phyloP scores from a whole-genome alignment of 139 green algal species.

The Pseudopediastrum boryanum region DNA sequence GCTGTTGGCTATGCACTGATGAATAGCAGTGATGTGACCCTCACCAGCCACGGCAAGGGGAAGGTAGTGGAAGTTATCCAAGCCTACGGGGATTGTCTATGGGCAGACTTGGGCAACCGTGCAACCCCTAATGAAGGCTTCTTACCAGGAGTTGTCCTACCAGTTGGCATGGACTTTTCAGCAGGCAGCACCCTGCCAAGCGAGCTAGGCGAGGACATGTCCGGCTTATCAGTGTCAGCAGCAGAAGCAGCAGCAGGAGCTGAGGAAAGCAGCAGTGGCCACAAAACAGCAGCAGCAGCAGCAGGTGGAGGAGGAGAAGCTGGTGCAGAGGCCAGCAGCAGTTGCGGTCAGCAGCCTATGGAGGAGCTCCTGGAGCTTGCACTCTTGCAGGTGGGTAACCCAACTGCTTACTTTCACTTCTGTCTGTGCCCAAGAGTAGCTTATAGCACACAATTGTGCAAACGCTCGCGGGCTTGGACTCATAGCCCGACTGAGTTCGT shows the following conservation, averaged over 20 bases:
- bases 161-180: slow-evolving; percentile 10
- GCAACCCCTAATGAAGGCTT: slow-evolving; percentile 61
- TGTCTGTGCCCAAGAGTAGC: no score
- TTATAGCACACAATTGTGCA: no score
- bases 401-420: no score
- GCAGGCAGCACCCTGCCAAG: not conserved
- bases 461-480: no score
- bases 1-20: slow-evolving; percentile 57
- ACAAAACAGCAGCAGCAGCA: not conserved
- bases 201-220: no score
- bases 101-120: slow-evolving; percentile 23
- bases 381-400: no score
- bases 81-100: slow-evolving; percentile 61
- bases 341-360: no score
- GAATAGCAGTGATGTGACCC: slow-evolving; percentile 35
- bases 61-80: slow-evolving; percentile 62
- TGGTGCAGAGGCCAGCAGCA: not conserved
- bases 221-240: no score
- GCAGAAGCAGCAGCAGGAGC: not conserved
- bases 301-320: not conserved
- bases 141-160: slow-evolving; percentile 41
- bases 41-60: slow-evolving; percentile 43
- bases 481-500: no score
- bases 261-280: not conserved
- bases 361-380: slow-evolving; percentile 56